Evolutionary conservation across 148 eudicot genomes (phyloP).

Genomic region (Vaccinium corymbosum): DNA sequence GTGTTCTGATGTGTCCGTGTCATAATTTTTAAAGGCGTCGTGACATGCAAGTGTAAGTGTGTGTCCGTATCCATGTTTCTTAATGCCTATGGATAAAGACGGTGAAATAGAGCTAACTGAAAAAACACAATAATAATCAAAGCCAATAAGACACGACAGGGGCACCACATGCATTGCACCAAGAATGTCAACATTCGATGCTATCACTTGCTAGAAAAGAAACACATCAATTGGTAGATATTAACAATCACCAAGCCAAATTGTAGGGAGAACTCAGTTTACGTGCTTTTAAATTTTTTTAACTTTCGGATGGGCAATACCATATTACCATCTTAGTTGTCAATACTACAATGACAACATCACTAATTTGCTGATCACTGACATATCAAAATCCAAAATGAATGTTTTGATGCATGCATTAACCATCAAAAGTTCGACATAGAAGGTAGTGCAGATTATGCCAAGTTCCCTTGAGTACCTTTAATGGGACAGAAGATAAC

Average conservation of each 20-base stretch:
- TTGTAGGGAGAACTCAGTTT: neutral
- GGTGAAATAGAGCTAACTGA: neutral
- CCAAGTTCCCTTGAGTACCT: neutral
- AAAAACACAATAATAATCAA: neutral
- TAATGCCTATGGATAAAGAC: neutral
- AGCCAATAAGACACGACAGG: neutral
- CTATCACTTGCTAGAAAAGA: neutral
- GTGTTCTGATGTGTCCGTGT: no score
- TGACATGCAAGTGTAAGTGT: no score
- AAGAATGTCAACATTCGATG: neutral
- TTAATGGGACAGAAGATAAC: neutral
- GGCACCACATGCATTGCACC: neutral
- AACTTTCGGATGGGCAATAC: neutral
- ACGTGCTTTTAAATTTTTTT: neutral
- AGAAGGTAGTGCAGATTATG: neutral
- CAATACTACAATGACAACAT: neutral
- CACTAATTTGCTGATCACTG: neutral
- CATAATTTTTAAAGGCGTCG: no score
- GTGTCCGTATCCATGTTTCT: no score
- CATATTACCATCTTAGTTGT: neutral
- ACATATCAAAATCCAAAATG: neutral
- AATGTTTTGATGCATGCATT: no score
- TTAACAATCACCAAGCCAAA: neutral
- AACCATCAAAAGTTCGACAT: no score
- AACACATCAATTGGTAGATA: neutral